These are phyloP conservation scores for Excoecaria agallocha DNA, from an alignment of 345 rosid species.

Conservation along the genomic window DNA sequence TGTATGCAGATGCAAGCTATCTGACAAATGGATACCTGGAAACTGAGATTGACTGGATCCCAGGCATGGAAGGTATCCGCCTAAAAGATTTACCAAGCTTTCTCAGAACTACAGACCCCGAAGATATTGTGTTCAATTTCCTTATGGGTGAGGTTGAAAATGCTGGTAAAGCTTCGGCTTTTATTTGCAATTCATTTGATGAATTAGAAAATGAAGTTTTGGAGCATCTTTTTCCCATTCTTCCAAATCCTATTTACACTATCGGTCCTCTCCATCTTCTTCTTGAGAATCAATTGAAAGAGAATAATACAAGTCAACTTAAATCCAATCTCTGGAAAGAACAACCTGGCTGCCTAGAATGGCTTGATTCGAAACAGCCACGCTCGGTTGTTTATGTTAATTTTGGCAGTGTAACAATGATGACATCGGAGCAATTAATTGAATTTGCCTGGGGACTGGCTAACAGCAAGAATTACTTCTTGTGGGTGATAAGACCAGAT, in stretches of 20 bases:
- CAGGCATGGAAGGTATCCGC: slow-evolving; percentile 8
- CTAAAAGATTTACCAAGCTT: slow-evolving; percentile 16
- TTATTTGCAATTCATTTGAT: too few species aligned
- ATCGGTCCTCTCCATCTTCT: slow-evolving; percentile 12
- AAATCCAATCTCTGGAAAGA: slow-evolving; percentile 22
- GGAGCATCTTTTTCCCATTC: too few species aligned
- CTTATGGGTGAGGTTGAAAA: too few species aligned
- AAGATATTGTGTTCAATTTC: too few species aligned
- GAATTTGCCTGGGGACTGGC: slow-evolving; percentile 33
- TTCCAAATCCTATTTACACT: too few species aligned
- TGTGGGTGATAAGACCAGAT: slow-evolving; percentile 33
- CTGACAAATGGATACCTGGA: slow-evolving; percentile 19
- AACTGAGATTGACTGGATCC: slow-evolving; percentile 17
- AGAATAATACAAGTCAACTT: not conserved
- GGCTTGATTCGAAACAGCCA: slow-evolving; percentile 17
- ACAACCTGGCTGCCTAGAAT: slow-evolving; percentile 6
- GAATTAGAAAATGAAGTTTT: too few species aligned
- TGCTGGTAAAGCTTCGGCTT: too few species aligned
- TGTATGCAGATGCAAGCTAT: slow-evolving; percentile 18
- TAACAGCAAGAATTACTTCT: slow-evolving; percentile 10
- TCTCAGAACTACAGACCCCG: slow-evolving; percentile 16
- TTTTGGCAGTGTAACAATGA: slow-evolving; percentile 16
- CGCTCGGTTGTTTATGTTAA: too few species aligned
- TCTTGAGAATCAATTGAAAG: not conserved
- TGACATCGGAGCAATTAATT: slow-evolving; percentile 15